These are phyloP conservation scores for Dactylellina sp. DNA, from an alignment of 2,329 filamentous ascomycete genomes.

Conservation along the genomic window DNA sequence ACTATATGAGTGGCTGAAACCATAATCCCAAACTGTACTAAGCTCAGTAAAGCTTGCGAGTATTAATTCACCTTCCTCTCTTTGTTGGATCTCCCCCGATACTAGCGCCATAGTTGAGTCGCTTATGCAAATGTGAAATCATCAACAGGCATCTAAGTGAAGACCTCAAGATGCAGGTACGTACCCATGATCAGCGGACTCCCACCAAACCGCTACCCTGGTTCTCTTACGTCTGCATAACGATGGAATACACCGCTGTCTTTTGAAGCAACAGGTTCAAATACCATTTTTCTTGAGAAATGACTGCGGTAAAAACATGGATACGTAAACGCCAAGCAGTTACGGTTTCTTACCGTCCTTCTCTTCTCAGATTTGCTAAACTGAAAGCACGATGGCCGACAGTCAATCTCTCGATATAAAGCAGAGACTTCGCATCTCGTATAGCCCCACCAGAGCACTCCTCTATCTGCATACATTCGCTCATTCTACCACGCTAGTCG, in stretches of 20 bases:
- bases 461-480: constrained; percentile 1
- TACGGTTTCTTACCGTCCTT: background rate
- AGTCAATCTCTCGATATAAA: background rate
- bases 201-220: no score
- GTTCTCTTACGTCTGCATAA: no score
- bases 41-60: background rate
- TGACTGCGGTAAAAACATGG: no score
- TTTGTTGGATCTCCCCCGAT: background rate
- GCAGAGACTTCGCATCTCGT: background rate
- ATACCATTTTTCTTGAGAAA: no score
- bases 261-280: no score
- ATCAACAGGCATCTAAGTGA: constrained; percentile 1
- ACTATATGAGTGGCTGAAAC: background rate
- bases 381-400: background rate
- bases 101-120: background rate
- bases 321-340: background rate
- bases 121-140: background rate
- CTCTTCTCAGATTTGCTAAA: no score
- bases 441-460: background rate
- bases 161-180: no score
- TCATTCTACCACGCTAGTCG: constrained; percentile 38
- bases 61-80: background rate
- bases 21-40: background rate
- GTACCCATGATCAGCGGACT: no score
- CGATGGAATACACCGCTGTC: no score